Conservation (phyloP, 805 yeast species). For the Monosporozyma siamensis region DNA sequence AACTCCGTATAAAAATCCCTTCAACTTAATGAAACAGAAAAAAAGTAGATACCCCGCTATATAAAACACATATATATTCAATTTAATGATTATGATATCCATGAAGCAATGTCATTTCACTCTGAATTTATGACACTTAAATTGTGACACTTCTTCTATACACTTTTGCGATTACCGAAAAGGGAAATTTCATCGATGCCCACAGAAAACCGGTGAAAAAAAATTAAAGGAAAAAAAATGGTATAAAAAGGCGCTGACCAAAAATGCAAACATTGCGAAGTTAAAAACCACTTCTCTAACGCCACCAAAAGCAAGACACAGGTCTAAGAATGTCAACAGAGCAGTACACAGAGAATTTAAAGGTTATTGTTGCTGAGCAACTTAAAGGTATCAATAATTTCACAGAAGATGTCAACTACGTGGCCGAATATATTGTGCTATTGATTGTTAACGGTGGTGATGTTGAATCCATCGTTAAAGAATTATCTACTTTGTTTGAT, state of each 20-base stretch:
- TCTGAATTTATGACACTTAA: too few relatives aligned
- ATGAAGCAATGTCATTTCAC: too few relatives aligned
- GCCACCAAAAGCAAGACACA: background rate
- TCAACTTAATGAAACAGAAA: too few relatives aligned
- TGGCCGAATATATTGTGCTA: slow-evolving; percentile 66
- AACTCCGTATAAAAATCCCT: too few relatives aligned
- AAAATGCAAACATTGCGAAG: background rate
- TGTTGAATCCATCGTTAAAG: slow-evolving; percentile 49
- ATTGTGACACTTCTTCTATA: too few relatives aligned
- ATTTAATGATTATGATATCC: too few relatives aligned
- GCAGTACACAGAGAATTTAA: slow-evolving; percentile 32
- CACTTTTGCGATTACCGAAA: too few relatives aligned
- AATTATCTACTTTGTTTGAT: slow-evolving; percentile 53
- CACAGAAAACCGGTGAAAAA: too few relatives aligned
- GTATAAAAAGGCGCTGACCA: background rate
- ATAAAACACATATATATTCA: too few relatives aligned
- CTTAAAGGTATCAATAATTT: slow-evolving; percentile 34
- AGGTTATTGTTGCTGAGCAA: slow-evolving; percentile 35
- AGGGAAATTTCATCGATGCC: too few relatives aligned
- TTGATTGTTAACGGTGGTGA: slow-evolving; percentile 60
- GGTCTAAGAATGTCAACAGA: slow-evolving; percentile 29
- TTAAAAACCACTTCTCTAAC: background rate
- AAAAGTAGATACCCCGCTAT: too few relatives aligned
- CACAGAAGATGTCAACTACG: slow-evolving; percentile 46
- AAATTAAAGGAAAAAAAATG: background rate